Evolutionary conservation across 2,329 filamentous ascomycete genomes (phyloP).

Genomic region (Colletotrichum sp.): DNA sequence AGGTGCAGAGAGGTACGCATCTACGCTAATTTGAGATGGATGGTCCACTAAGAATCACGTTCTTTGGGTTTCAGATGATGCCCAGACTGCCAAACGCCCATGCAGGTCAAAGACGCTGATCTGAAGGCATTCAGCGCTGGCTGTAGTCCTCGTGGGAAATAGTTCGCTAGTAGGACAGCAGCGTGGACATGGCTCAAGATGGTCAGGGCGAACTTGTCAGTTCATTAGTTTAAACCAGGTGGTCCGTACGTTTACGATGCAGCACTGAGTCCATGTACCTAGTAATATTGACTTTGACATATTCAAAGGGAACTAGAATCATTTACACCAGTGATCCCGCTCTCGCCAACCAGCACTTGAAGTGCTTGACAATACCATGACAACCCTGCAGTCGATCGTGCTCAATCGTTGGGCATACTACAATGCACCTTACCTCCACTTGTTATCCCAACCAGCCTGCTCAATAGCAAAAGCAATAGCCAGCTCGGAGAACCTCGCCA

Average conservation of each 20-base stretch:
- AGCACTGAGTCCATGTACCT: background rate
- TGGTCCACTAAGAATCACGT: background rate
- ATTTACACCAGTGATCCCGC: background rate
- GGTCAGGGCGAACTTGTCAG: background rate
- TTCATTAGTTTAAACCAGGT: background rate
- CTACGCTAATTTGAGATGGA: background rate
- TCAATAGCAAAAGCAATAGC: constrained; percentile 44
- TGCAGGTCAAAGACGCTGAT: background rate
- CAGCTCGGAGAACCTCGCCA: constrained; percentile 44
- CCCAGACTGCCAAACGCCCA: background rate
- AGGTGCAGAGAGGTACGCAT: background rate
- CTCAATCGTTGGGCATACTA: background rate
- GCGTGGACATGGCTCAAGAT: background rate
- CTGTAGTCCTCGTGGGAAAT: background rate
- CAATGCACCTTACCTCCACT: constrained; percentile 38
- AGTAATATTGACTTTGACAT: background rate
- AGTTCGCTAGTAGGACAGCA: background rate
- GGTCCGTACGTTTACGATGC: background rate
- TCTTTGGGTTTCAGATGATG: background rate
- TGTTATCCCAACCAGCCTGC: constrained; percentile 44
- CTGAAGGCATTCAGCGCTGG: background rate
- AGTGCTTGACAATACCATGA: background rate
- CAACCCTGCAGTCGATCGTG: background rate
- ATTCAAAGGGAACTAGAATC: background rate
- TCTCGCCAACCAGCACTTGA: background rate